Evolutionary conservation across 2,329 filamentous ascomycete genomes (phyloP), one percentile per base, ranked within the genome.

Genomic region (Cercospora nicotianae): DNA sequence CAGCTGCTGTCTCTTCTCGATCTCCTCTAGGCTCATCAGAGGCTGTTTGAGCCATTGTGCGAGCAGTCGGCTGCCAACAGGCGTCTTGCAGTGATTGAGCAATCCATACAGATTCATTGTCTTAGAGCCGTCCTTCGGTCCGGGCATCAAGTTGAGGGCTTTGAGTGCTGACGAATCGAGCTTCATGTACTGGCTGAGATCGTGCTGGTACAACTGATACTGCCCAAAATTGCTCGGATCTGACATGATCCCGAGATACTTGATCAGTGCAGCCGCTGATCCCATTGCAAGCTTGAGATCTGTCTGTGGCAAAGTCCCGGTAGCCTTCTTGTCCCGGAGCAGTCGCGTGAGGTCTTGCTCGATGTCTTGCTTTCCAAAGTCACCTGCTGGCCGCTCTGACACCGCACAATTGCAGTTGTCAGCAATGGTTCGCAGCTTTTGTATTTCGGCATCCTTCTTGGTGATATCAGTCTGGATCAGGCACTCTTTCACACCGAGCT

Each of bases 31-130:
- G 81, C 87, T 92, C 95, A 99, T 99, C 45, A 99, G 82, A 0
- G 95, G 95, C 79, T 99, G 95, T 81, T 99, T 99, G 63, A 99
- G 84, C 95, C 95, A 99, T 77, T 99, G 96, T 1, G 94, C 90
- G 31, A 99, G 83, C 67, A 99, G 80, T 59, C 96, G 87, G 75
- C 94, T 96, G 13, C 95, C 95, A 1, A 96, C 89, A 0, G 95
- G 92, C 1, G 95, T 99, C 80, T 97, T 98, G 88, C 95, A 99
- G 79, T 98, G 94, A 75, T 99, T 98, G 51, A 99, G 84, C 18
- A 99, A 83, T 0, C 95, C 95, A 74, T 92, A 99, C 63, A 99
- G 79, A 77, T 94, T 98, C 95, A 99, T 99, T 0, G 89, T 96
- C 83, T 97, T 98, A n/a, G 93, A 87, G 1, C 95, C 95, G 76